Percentiles rank a stretch among this genome's conserved stretches.
Conservation (phyloP, 305 asterid genomes). For the Monarda citriodora region DNA sequence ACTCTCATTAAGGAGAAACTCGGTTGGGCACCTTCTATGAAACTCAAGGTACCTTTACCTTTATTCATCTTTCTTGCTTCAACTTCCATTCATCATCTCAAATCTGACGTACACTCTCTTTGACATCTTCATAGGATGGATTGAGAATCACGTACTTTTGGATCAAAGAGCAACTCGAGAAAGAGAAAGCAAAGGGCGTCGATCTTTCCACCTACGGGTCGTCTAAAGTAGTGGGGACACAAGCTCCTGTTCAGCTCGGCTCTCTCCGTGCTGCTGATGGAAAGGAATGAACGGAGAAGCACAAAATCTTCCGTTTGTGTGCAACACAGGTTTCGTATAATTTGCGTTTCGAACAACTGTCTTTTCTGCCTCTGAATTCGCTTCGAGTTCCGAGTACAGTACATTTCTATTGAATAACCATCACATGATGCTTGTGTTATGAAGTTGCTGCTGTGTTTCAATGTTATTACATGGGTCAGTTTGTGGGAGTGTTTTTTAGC, state of each 20-base stretch:
- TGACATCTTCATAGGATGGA: constrained; percentile 59
- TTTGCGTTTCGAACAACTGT: not conserved
- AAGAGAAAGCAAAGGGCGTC: constrained; percentile 70
- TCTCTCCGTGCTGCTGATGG: constrained; percentile 98
- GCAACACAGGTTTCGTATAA: constrained; percentile 5
- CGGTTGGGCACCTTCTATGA: constrained; percentile 98
- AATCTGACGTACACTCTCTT: constrained; percentile 1
- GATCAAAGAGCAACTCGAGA: constrained; percentile 92
- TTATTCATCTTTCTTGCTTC: not conserved
- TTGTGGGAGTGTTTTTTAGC: not conserved
- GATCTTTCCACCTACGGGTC: constrained; percentile 68
- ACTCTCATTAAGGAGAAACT: constrained; percentile 91
- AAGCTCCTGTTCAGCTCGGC: constrained; percentile 95
- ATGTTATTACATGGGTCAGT: not conserved
- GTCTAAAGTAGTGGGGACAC: constrained; percentile 92
- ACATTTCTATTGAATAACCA: constrained; percentile 8
- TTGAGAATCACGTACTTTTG: constrained; percentile 88
- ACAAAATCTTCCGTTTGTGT: not conserved
- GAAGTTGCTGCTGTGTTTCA: constrained; percentile 4
- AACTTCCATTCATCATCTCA: not conserved
- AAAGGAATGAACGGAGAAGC: constrained; percentile 47
- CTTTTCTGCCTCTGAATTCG: constrained; percentile 5
- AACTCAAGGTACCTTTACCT: constrained; percentile 61
- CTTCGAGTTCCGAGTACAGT: not conserved
- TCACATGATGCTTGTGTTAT: constrained; percentile 10